Evolutionary conservation across 1,284 basidiomycete genomes (phyloP).

Genomic region (Cryptococcus sp.): DNA sequence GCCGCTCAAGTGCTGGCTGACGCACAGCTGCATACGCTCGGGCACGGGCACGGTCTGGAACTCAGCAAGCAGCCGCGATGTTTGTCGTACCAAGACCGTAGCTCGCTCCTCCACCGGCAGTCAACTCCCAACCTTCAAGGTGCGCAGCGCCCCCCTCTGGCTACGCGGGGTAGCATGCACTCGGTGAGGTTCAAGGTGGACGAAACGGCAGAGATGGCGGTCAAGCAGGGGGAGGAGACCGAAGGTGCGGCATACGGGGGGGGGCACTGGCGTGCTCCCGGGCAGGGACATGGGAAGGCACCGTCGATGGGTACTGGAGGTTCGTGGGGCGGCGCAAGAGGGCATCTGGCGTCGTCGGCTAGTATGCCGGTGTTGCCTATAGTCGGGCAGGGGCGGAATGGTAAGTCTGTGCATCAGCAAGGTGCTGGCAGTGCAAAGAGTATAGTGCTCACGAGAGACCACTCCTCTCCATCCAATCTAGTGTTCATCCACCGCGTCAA

Average conservation of each 20-base stretch:
- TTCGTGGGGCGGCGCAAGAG: background rate
- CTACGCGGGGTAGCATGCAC: background rate
- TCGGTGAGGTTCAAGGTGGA: constrained; percentile 5
- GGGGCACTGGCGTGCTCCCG: background rate
- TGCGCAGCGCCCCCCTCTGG: background rate
- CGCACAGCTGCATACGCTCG: background rate
- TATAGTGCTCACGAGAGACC: background rate
- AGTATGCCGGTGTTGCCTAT: constrained; percentile 12
- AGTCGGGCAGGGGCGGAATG: constrained; percentile 29
- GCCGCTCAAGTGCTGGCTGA: background rate
- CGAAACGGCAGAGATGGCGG: too few relatives aligned
- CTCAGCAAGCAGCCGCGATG: background rate
- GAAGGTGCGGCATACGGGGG: background rate
- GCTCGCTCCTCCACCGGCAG: constrained; percentile 5
- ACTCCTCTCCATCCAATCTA: constrained; percentile 3
- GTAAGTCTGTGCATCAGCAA: constrained; percentile 14
- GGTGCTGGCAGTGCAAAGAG: background rate
- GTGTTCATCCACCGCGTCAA: constrained; percentile 33
- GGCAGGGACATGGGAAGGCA: constrained; percentile 4
- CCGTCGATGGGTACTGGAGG: constrained; percentile 7
- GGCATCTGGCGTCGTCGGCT: constrained; percentile 1
- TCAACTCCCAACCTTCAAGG: constrained; percentile 9
- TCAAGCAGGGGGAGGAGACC: too few relatives aligned
- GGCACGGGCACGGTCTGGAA: background rate
- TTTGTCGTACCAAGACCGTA: background rate